Base-by-base conservation (phyloP, 257 asterid species). In the Petunia axillaris region DNA sequence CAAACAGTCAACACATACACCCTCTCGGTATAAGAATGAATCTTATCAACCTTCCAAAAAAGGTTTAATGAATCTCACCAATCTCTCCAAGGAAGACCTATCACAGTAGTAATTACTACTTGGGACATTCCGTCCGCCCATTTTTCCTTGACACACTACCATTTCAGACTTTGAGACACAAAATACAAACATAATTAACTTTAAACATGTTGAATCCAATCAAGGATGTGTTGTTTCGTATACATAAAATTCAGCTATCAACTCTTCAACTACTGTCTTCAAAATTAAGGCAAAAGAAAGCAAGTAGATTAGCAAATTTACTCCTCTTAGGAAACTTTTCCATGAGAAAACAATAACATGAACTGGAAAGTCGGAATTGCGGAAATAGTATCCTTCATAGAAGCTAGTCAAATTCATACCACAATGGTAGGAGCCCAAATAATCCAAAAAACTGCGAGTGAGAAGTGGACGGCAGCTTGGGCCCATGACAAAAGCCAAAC, bases 361-460 rank as follows among this genome's bases (percentile, higher is more conserved):
- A 67, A 73, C 0, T 5, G 78, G 78, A 1, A 57, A 73, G 78
- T 73, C 78, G 36, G 11, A 11, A 50, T 10, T 2, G 0, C 62
- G 38, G 78, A 71, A 71, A 71, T 60, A 48, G 43, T 11, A 50
- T 50, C 78, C 11, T 6, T 73, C 13, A 3, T 1, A 73, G 11
- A 73, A 73, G 35, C 78, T 73, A 50, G 62, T 73, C 46, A 73
- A 82, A 43, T 80, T 62, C 89, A 70, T 89, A 94, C 97, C 90
- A 89, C 94, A 75, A 89, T 81, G 79, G 85, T 84, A 79, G 97
- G 97, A 62, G 98, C 95, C 98, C 98, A 94, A 74, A 93, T 95
- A 88, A 92, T 84, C 97, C 98, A 94, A 86, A 92, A 94, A 48
- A 88, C 91, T 50, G 90, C 84, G 79, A 89, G 76, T 50, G 97